Evolutionary conservation across 208 protist species (phyloP), one percentile per base, ranked within the genome.

Genomic region (Trypanosoma cruzi): DNA sequence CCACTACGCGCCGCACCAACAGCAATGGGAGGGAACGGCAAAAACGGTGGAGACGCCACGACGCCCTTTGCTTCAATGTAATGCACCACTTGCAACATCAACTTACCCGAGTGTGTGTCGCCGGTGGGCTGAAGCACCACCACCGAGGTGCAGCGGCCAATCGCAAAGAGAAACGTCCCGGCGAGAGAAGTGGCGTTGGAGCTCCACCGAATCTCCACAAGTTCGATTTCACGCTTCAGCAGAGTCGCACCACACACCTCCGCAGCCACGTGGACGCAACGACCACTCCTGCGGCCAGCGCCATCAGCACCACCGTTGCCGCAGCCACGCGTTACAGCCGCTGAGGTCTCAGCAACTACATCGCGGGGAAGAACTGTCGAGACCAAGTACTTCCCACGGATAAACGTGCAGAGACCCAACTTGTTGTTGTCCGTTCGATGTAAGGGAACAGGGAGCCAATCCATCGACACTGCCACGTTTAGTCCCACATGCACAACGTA

Each of bases 391-490:
- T 42, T 46, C 20, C 52, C 61, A 6, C 70, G 70, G 28, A 75
- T 55, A 50, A 75, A 57, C 11, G 70, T 75, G 62, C 70, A 75
- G 24, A 75, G 36, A 20, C 70, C 70, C 1, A 75, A 31, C 11
- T 28, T 22, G 22, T 75, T 62, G 22, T 75, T 75, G 37, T 69
- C 70, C 34, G 16, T 6, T 18, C 64, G 48, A 46, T 65, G 61
- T 32, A n/a, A n/a, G n/a, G 70, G 56, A 28, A 75, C 62, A 28
- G 70, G 70, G 5, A 75, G 52, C 70, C 70, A 75, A 24, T 60
- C 57, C 70, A 75, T 69, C n/a, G 53, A 53, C 11, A 49, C 52
- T 2, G 26, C 32, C 6, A 49, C 40, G 4, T 67, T 31, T 22
- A 28, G 29, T 8, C 70, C 70, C 1, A 75, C 52, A 28, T 57